A percentile compares a stretch with the other conserved stretches of the same genome.
Conservation (phyloP, 306 rosid species). For the Mimosa bimucronata region DNA sequence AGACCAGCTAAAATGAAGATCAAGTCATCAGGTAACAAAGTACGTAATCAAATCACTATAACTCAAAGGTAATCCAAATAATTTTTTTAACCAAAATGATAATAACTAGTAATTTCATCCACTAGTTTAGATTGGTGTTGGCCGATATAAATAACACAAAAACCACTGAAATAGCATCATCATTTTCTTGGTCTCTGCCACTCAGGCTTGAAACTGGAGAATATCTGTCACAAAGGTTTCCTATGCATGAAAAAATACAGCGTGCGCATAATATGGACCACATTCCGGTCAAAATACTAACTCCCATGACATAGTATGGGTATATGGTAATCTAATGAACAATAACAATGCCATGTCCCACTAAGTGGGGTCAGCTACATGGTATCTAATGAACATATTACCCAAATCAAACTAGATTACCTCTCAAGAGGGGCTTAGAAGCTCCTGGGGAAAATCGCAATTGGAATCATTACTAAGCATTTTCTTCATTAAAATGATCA, state of each 20-base stretch:
- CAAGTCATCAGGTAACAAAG: background rate
- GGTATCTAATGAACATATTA: too few relatives aligned
- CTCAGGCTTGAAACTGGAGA: background rate
- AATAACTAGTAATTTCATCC: too few relatives aligned
- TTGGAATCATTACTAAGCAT: background rate
- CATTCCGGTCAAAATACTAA: background rate
- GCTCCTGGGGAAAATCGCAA: too few relatives aligned
- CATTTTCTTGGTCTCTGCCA: background rate
- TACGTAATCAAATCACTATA: background rate
- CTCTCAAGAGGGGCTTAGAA: too few relatives aligned
- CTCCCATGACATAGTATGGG: background rate
- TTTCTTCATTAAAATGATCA: background rate
- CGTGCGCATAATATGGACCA: background rate
- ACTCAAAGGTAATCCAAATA: background rate
- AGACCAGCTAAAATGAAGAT: background rate
- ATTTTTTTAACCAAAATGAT: background rate
- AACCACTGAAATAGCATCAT: background rate
- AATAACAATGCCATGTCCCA: too few relatives aligned
- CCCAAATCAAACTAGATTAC: too few relatives aligned
- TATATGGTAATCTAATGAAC: too few relatives aligned
- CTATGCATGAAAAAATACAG: background rate
- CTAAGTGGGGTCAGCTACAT: too few relatives aligned
- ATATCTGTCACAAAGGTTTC: background rate
- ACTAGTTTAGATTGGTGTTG: slow-evolving; percentile 6
- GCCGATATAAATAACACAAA: slow-evolving; percentile 16